A percentile compares a stretch with the other conserved stretches of the same genome.
Conservation (phyloP, 2,329 filamentous ascomycete species). For the Phialophora expanda region DNA sequence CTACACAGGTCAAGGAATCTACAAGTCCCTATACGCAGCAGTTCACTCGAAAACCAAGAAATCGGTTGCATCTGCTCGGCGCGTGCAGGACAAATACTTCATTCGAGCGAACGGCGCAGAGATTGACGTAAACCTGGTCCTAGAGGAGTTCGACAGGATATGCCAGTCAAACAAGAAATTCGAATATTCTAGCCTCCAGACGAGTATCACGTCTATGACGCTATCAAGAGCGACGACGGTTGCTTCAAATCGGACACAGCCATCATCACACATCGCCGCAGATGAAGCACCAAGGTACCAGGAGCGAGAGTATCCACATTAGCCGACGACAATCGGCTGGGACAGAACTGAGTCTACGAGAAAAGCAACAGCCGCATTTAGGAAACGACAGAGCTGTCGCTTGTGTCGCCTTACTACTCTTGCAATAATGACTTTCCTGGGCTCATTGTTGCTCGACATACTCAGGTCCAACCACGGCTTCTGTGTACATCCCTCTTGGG, state of each 20-base stretch:
- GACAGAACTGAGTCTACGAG: background rate
- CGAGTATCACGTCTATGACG: background rate
- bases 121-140: conserved; percentile 1
- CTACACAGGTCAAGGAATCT: conserved; percentile 45
- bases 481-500: too few relatives aligned
- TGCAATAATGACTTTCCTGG: too few relatives aligned
- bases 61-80: conserved; percentile 38
- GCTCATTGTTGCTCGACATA: too few relatives aligned
- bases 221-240: conserved; percentile 4
- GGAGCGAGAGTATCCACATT: background rate
- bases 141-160: conserved; percentile 11
- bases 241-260: background rate
- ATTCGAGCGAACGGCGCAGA: conserved; percentile 13
- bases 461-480: too few relatives aligned
- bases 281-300: conserved; percentile 1
- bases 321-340: background rate
- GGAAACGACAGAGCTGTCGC: background rate
- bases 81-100: conserved; percentile 37
- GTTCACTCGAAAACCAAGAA: conserved; percentile 41
- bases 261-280: background rate
- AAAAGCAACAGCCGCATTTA: background rate
- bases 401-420: background rate
- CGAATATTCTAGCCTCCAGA: background rate
- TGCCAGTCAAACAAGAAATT: background rate
- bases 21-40: conserved; percentile 43